Evolutionary conservation across 2,329 filamentous ascomycete genomes (phyloP), one percentile per base, ranked within the genome.

Genomic region (Fusarium heterosporum): DNA sequence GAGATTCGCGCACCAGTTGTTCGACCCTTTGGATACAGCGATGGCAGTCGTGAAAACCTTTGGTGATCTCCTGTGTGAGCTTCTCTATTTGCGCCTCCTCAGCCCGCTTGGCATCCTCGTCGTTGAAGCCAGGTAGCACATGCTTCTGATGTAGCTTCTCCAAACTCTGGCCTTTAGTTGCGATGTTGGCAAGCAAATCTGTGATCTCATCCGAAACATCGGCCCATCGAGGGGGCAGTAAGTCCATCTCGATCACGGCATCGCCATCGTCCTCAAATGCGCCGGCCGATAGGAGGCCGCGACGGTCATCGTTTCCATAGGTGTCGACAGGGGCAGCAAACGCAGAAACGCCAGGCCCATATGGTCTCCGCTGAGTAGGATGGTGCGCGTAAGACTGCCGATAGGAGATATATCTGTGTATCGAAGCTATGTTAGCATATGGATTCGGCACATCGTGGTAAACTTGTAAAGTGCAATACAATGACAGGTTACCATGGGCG

Each of bases 371-470:
- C 81, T 96, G 94, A 63, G 89, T 87, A 53, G 96, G 96, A 78
- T 97, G 94, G 80, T 98, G 96, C 74, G 93, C 89, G 81, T 97
- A 98, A 74, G 95, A 98, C 83, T 99, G 96, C 75, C 96, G 94
- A 85, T 98, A 99, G 80, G 96, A 98, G 78, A 99, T 96, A 80
- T 96, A 99, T 78, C 95, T 73, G 64, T 97, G 76, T 40, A 57
- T 41, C 39, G 48, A 48, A 40, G 41, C 19, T 47, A 36, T 22
- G 48, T 69, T 45, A 64, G 53, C 56, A 43, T 25, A 36, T 16
- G 39, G 50, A 43, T 47, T 53, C 12, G 34, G 22, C 45, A 61
- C 61, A 30, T 22, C 26, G 28, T 41, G 25, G 42, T n/a, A 19
- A 56, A 41, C 22, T 48, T 7, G 54, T 34, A 32, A 53, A 45